phyloP scores from a whole-genome alignment of 1,139 yeast genomes.

The Geotrichum siamense region DNA sequence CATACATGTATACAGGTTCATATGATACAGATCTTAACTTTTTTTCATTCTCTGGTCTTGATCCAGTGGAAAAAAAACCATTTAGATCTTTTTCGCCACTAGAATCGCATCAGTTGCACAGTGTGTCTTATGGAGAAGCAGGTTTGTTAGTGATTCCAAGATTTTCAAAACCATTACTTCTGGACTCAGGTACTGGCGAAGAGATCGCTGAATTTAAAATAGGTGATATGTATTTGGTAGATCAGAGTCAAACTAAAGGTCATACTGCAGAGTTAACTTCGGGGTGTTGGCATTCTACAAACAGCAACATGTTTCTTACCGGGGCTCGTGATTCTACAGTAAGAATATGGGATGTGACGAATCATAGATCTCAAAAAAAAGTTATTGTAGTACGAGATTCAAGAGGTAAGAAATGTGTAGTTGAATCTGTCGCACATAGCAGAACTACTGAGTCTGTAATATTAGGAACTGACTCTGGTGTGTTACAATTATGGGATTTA shows the following conservation, averaged over 20 bases:
- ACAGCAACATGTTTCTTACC: conserved; percentile 28
- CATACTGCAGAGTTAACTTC: conserved; percentile 34
- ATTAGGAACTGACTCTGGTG: conserved; percentile 26
- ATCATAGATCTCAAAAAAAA: conserved; percentile 26
- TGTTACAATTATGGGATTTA: conserved; percentile 30
- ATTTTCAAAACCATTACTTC: conserved; percentile 27
- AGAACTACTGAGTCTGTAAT: neutral
- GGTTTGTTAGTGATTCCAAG: conserved; percentile 28
- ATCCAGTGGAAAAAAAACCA: conserved; percentile 24
- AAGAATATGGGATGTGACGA: conserved; percentile 34
- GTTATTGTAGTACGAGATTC: conserved; percentile 31
- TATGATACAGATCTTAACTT: conserved; percentile 30
- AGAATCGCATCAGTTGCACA: conserved; percentile 29
- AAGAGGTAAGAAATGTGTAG: conserved; percentile 20
- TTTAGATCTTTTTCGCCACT: conserved; percentile 32
- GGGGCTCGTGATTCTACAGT: conserved; percentile 33
- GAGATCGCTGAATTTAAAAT: conserved; percentile 28
- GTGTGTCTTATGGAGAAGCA: conserved; percentile 24
- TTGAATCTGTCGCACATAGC: neutral
- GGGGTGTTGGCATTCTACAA: conserved; percentile 33
- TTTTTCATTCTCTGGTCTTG: conserved; percentile 37
- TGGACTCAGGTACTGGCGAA: conserved; percentile 26
- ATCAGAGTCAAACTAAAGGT: conserved; percentile 36
- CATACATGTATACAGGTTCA: conserved; percentile 31
- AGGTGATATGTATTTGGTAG: conserved; percentile 38